Evolutionary conservation across 31 red algal species (phyloP), one percentile per base, ranked within the genome.

Genomic region (Asparagopsis taxiformis): DNA sequence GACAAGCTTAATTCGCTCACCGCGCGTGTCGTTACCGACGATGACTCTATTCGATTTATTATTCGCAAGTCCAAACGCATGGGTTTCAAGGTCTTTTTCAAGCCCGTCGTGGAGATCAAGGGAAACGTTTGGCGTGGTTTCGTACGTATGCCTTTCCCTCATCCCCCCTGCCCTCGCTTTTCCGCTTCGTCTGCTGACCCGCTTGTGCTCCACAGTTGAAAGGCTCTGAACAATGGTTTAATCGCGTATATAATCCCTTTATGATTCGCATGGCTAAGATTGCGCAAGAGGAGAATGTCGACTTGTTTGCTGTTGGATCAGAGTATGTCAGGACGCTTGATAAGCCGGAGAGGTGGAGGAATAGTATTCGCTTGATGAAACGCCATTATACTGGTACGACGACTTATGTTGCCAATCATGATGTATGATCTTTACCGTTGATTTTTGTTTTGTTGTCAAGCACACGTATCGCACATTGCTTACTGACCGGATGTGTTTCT

Each of bases 341-440:
- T n/a, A 52, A 83, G 56, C 34, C 51, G 11, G 64, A 62, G 3
- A 22, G 59, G 22, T 83, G 78, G 78, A 6, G 21, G 2, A 54
- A 36, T 17, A 55, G 41, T 25, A 71, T 83, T 29, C 38, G 28
- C 51, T 31, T 31, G 17, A 66, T 83, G 22, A 51, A 39, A 2
- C 1, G 16, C 5, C 41, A 72, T 29, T 83, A 55, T 46, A 62
- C 19, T 9, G 66, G 65, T 1, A 70, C 37, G 9, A 41, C 75
- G 3, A 85, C 80, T 8, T 85, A 85, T 54, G 69, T 85, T 22
- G 80, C 62, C 8, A 85, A 74, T 21, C 73, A 77, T 15, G 73
- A 77, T 38, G 34, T 68, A 49, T 7, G 34, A 25, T 22, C 49
- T 17, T 19, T 48, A 68, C 5, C 22, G 35, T 38, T 25, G 10